Percentiles rank a stretch among this genome's conserved stretches.
These are phyloP conservation scores for Ogataea nitratoaversa DNA, from an alignment of 805 yeast genomes.

Conservation along the genomic window DNA sequence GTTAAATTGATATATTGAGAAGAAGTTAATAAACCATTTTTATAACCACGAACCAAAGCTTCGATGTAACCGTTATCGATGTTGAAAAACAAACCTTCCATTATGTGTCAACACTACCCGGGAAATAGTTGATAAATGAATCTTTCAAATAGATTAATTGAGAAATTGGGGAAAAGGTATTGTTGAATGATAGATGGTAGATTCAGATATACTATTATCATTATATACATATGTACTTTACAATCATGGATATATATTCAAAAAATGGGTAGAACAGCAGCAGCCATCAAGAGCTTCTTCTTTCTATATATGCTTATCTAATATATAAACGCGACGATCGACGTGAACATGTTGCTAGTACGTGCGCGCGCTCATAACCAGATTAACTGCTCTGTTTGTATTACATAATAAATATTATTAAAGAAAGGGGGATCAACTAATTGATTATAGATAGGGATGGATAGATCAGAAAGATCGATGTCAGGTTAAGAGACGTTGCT, in stretches of 20 bases:
- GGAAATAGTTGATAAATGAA: too few relatives aligned
- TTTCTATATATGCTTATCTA: too few relatives aligned
- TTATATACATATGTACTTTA: too few relatives aligned
- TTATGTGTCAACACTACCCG: too few relatives aligned
- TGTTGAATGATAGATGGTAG: too few relatives aligned
- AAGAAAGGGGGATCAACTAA: not conserved
- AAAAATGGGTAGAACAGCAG: too few relatives aligned
- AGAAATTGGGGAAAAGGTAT: too few relatives aligned
- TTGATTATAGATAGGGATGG: not conserved
- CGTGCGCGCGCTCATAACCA: too few relatives aligned
- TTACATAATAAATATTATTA: not conserved
- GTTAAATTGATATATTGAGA: slow-evolving; percentile 88
- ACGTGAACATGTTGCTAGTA: not conserved
- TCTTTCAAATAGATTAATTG: too few relatives aligned
- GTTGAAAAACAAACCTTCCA: slow-evolving; percentile 95
- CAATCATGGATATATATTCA: too few relatives aligned
- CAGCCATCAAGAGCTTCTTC: not conserved
- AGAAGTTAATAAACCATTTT: slow-evolving; percentile 70
- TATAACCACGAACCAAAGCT: slow-evolving; percentile 92
- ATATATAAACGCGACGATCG: not conserved
- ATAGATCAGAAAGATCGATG: too few relatives aligned
- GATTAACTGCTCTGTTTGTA: not conserved
- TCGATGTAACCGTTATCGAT: slow-evolving; percentile 87
- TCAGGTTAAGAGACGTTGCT: not conserved
- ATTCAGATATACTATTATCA: too few relatives aligned